phyloP scores from a whole-genome alignment of 2,329 filamentous ascomycete genomes.

The Diaporthe ilicicola region DNA sequence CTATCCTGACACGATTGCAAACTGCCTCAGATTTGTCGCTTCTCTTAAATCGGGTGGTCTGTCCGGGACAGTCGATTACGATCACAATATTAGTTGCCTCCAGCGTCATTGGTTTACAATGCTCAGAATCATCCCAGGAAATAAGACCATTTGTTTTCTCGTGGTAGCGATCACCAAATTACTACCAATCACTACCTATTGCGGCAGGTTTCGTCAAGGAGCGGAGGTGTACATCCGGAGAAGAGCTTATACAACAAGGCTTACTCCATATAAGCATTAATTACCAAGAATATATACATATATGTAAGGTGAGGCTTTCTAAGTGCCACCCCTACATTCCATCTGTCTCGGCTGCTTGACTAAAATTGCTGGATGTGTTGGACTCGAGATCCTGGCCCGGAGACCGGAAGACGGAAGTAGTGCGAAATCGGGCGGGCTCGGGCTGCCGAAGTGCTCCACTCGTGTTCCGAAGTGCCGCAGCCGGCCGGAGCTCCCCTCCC shows the following conservation, averaged over 20 bases:
- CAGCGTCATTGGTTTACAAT: too few relatives aligned
- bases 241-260: too few relatives aligned
- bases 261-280: not conserved
- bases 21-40: not conserved
- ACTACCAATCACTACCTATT: too few relatives aligned
- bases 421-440: slow-evolving; percentile 12
- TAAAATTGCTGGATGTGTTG: not conserved
- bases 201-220: too few relatives aligned
- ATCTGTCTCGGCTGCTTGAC: fast-evolving
- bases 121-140: too few relatives aligned
- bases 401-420: slow-evolving; percentile 20
- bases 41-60: not conserved
- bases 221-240: too few relatives aligned
- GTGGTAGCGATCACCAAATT: too few relatives aligned
- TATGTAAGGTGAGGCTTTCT: too few relatives aligned
- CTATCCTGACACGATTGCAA: not conserved
- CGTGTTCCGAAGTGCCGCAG: slow-evolving; percentile 21
- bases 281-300: too few relatives aligned
- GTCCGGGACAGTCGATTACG: not conserved
- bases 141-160: not conserved
- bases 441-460: slow-evolving; percentile 8
- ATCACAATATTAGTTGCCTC: too few relatives aligned
- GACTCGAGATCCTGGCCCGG: not conserved
- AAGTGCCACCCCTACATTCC: too few relatives aligned
- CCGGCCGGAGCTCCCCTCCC: not conserved